Conservation (phyloP, 2,329 filamentous ascomycete genomes). For the Trichoderma gracile region DNA sequence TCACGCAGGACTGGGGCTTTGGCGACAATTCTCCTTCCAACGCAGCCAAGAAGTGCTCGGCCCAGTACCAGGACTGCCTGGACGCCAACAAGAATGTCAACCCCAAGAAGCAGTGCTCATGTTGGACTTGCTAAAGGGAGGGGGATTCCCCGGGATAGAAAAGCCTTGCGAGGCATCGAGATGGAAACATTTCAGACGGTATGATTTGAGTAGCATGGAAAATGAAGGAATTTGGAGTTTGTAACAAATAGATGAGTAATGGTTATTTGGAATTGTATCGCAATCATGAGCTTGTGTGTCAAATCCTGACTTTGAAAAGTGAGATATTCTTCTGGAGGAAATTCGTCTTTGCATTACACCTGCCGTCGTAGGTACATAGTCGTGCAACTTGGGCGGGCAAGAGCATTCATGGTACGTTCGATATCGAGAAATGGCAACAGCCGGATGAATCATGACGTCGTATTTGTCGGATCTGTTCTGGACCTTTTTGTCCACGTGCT, state of each 20-base stretch:
- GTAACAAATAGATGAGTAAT: not conserved
- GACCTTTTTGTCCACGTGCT: not conserved
- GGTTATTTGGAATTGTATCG: no score
- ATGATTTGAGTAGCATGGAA: not conserved
- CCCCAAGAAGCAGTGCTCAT: constrained; percentile 43
- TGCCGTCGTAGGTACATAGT: not conserved
- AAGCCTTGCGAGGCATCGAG: constrained; percentile 2
- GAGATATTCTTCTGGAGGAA: no score
- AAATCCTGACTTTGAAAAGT: no score
- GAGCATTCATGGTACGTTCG: not conserved
- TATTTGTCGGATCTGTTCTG: not conserved
- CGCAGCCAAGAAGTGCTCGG: constrained; percentile 47
- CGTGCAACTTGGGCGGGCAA: not conserved
- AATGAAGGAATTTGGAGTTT: not conserved
- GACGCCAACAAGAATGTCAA: constrained; percentile 44
- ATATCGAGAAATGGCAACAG: not conserved
- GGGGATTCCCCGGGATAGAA: not conserved
- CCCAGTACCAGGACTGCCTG: constrained; percentile 53
- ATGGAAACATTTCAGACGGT: not conserved
- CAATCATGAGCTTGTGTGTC: no score
- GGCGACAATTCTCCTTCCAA: constrained; percentile 38
- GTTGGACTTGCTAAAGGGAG: constrained; percentile 37
- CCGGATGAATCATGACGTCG: not conserved
- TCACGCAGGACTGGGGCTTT: constrained; percentile 31
- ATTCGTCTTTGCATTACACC: no score